These are phyloP conservation scores for Dactylellina sp. DNA, from an alignment of 2,329 filamentous ascomycete genomes.

Conservation along the genomic window DNA sequence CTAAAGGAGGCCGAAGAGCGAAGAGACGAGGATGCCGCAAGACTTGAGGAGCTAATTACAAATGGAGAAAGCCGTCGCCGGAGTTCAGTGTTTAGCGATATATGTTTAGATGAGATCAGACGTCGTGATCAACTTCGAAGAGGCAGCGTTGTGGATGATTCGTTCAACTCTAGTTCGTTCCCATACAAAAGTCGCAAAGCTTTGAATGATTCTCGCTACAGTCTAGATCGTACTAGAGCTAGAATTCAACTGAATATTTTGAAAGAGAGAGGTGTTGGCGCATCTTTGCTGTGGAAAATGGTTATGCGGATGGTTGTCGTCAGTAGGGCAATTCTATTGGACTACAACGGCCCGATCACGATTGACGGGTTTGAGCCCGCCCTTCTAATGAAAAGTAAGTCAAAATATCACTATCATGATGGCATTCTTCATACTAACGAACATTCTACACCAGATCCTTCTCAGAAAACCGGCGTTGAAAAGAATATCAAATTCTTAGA, in stretches of 20 bases:
- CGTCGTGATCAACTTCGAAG: constrained; percentile 31
- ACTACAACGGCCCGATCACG: constrained; percentile 31
- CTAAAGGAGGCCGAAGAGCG: constrained; percentile 45
- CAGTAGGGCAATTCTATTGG: constrained; percentile 38
- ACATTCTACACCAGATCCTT: constrained; percentile 26
- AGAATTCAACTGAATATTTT: constrained; percentile 43
- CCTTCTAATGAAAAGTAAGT: constrained; percentile 27
- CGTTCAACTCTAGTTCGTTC: not conserved
- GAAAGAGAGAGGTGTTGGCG: constrained; percentile 43
- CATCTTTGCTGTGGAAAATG: constrained; percentile 48
- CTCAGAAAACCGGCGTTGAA: constrained; percentile 28
- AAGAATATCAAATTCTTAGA: constrained; percentile 7
- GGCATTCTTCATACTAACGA: not conserved
- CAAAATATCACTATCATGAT: not conserved
- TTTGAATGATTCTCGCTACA: constrained; percentile 47
- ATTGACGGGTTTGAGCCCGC: constrained; percentile 40
- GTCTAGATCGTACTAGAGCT: constrained; percentile 40
- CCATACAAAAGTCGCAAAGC: constrained; percentile 18
- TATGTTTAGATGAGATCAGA: constrained; percentile 17
- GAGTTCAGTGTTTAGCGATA: constrained; percentile 41
- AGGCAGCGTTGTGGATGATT: constrained; percentile 28
- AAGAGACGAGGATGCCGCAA: constrained; percentile 43
- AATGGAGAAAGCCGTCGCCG: constrained; percentile 40
- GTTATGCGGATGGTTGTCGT: constrained; percentile 53
- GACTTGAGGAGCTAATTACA: constrained; percentile 40